Evolutionary conservation across 2,329 filamentous ascomycete genomes (phyloP).

Genomic region (Xylariales sp.): DNA sequence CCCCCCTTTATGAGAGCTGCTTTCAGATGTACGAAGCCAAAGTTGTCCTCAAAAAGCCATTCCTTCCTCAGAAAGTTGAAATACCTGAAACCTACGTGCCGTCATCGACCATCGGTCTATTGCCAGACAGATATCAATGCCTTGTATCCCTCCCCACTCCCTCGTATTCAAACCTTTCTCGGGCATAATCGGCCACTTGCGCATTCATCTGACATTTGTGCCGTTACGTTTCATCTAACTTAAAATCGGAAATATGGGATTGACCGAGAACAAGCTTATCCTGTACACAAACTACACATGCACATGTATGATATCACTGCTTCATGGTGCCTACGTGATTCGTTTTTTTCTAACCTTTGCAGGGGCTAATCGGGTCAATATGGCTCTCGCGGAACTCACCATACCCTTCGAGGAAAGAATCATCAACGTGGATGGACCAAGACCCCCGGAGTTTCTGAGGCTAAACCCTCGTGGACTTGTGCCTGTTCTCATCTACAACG

Average conservation of each 20-base stretch:
- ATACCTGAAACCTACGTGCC: too few species aligned
- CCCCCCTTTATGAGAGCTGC: too few species aligned
- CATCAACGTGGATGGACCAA: conserved; percentile 12
- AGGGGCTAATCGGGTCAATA: conserved; percentile 13
- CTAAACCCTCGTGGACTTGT: conserved; percentile 12
- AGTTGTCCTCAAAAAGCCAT: too few species aligned
- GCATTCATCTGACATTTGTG: neutral
- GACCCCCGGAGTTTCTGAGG: conserved; percentile 9
- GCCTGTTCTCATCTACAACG: conserved; percentile 9
- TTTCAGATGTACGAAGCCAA: too few species aligned
- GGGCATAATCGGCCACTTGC: neutral
- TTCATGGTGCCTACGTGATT: too few species aligned
- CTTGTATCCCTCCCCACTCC: too few species aligned
- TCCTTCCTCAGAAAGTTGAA: too few species aligned
- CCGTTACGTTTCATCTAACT: too few species aligned
- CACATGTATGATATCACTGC: conserved; percentile 9
- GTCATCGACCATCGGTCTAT: too few species aligned
- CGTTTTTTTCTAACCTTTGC: neutral
- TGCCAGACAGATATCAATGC: too few species aligned
- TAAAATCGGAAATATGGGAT: conserved; percentile 1
- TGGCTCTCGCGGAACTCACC: conserved; percentile 8
- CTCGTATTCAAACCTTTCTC: too few species aligned
- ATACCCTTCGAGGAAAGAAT: conserved; percentile 11
- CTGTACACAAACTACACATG: conserved; percentile 13
- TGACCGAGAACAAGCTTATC: conserved; percentile 8